These are phyloP conservation scores for Epicoccum sorghinum DNA, from an alignment of 2,329 filamentous ascomycete genomes.

Conservation along the genomic window DNA sequence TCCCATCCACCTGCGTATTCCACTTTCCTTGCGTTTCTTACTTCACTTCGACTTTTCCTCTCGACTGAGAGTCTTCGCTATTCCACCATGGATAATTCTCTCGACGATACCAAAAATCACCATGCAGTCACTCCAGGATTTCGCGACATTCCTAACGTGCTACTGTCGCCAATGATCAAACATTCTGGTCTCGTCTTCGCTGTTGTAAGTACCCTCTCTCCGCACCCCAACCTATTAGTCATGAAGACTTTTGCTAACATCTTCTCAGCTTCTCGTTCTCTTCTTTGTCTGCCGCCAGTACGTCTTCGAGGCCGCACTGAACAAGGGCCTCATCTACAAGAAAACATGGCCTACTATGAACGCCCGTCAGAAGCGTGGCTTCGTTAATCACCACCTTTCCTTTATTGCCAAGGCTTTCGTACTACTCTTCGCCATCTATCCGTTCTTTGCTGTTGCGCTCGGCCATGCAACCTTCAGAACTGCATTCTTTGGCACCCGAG, in stretches of 20 bases:
- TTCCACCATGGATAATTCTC: background rate
- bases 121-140: background rate
- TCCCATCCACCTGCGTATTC: too few species aligned
- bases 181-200: conserved; percentile 13
- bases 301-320: conserved; percentile 9
- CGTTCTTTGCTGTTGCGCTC: conserved; percentile 11
- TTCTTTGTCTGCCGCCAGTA: conserved; percentile 11
- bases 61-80: background rate
- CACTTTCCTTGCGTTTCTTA: too few species aligned
- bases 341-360: conserved; percentile 11
- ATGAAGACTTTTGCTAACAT: background rate
- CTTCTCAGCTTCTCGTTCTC: conserved; percentile 3
- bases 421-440: conserved; percentile 15
- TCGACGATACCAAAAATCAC: background rate
- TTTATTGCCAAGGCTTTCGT: conserved; percentile 9
- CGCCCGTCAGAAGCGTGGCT: conserved; percentile 12
- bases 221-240: background rate
- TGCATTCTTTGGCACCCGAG: conserved; percentile 2
- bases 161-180: conserved; percentile 10
- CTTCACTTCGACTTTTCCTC: too few species aligned
- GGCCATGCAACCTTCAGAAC: conserved; percentile 10
- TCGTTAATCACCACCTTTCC: conserved; percentile 13
- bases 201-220: conserved; percentile 1
- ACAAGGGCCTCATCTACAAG: conserved; percentile 10
- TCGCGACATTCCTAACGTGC: conserved; percentile 4